Evolutionary conservation across 129 eudicot species (phyloP), one percentile per base, ranked within the genome.

Genomic region (Flaveria bidentis): DNA sequence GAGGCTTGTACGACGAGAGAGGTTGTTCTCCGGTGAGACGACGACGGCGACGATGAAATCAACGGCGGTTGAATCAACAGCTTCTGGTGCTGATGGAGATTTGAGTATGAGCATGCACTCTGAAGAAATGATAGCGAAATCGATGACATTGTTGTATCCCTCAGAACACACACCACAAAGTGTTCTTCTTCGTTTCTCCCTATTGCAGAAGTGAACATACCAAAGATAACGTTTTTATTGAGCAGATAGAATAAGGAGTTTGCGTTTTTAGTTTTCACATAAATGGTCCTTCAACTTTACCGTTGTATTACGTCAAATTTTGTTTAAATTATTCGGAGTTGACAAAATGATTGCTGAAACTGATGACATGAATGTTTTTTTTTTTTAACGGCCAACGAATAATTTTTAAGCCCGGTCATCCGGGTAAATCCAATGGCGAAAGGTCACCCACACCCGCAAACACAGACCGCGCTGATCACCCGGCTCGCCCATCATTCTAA

Each of bases 71-170:
- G 71, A 22, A 71, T 28, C 25, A 42, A 26, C 8, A 78, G 86
- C 71, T 80, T 80, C 25, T 72, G 77, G 12, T 71, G 72, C 20
- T 80, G 80, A 30, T 69, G 73, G 11, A 66, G 88, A 25, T 84
- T 82, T 4, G 89, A 47, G 20, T 75, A 68, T 1, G 80, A 69
- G 51, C 84, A 84, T 63, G 83, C 57, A 77, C 77, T 67, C 17
- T 82, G 94, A n/a, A 85, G 87, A 83, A 91, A 85, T 26, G 96
- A 89, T 14, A 87, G 76, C 22, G 90, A 83, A 78, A 85, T 18
- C 17, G 96, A 77, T 80, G 86, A 75, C 86, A 85, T 85, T 72
- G 41, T 73, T 80, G 46, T 20, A 53, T 15, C 41, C 7, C 26
- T 28, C 28, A 41, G 36, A 30, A 30, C 53, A 16, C 67, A 77